Evolutionary conservation across 2,329 filamentous ascomycete genomes (phyloP), one percentile per base, ranked within the genome.

Genomic region (Akanthomyces muscarius): DNA sequence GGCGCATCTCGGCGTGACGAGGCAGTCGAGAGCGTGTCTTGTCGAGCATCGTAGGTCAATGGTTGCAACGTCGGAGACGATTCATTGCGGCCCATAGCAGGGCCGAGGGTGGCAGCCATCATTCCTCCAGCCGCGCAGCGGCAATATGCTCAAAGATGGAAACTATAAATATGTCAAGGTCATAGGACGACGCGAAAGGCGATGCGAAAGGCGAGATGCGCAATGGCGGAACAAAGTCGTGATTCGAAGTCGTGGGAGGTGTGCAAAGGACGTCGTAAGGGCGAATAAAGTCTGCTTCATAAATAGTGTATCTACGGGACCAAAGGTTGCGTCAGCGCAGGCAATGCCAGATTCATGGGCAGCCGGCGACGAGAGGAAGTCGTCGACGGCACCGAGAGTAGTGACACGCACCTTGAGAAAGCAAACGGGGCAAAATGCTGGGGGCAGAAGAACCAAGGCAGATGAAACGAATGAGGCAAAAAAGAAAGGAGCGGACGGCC

Each of bases 401-500:
- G 30, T 8, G 56, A 51, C 56, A 67, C 52, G 66, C 28, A 66
- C 64, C 59, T 59, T 64, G 67, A 61, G 66, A 69, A 66, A 67
- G 62, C 54, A 69, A 69, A 68, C 66, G 13, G 53, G 45, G 47
- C 52, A 59, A 59, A 64, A 65, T 62, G 64, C 64, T 65, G 50
- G 58, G 33, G 48, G 64, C 66, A 67, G 65, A 64, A 68, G 62
- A 68, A 67, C 63, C 54, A 64, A 67, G 62, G 63, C 63, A 65
- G 53, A 68, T 68, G 64, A 65, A 68, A 68, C 69, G 69, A 64
- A 56, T 44, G 56, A 64, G 67, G 65, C 66, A 70, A 74, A 72
- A 67, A 68, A 67, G 76, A 77, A 77, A 83, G 50, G 83, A 85
- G 81, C 78, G 83, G 83, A 85, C 83, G 82, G 83, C 73, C 81